Percentiles rank a stretch among this genome's conserved stretches.
These are phyloP conservation scores for Straminergon stramineum DNA, from an alignment of 225 moss, liverwort and hornwort genomes.

Conservation along the genomic window DNA sequence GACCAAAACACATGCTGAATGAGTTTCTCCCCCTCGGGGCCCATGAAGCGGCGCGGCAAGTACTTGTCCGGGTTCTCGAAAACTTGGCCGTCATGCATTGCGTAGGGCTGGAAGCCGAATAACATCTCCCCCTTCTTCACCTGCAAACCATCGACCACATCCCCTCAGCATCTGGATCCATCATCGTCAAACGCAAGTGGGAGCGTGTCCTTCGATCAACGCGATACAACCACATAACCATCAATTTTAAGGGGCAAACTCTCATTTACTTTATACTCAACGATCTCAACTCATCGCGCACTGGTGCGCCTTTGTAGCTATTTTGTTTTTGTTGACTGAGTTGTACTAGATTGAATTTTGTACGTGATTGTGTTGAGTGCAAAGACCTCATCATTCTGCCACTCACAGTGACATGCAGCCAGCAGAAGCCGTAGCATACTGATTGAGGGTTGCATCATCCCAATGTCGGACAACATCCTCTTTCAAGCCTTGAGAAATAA, in stretches of 20 bases:
- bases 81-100: constrained; percentile 22
- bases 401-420: background rate
- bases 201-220: background rate
- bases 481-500: background rate
- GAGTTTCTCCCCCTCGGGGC: constrained; percentile 49
- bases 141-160: background rate
- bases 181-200: background rate
- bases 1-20: constrained; percentile 48
- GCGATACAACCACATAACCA: background rate
- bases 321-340: background rate
- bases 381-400: background rate
- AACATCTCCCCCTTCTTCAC: constrained; percentile 57
- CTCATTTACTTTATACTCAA: background rate
- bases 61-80: constrained; percentile 32
- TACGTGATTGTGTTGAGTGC: background rate
- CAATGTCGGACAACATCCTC: background rate
- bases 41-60: constrained; percentile 39
- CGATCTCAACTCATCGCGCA: background rate
- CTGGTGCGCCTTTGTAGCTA: background rate
- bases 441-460: background rate
- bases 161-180: background rate
- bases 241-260: background rate
- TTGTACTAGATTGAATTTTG: background rate
- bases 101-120: constrained; percentile 37
- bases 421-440: background rate